Base-by-base conservation (phyloP, 2,329 filamentous ascomycete genomes). In the Botryotinia globosa region DNA sequence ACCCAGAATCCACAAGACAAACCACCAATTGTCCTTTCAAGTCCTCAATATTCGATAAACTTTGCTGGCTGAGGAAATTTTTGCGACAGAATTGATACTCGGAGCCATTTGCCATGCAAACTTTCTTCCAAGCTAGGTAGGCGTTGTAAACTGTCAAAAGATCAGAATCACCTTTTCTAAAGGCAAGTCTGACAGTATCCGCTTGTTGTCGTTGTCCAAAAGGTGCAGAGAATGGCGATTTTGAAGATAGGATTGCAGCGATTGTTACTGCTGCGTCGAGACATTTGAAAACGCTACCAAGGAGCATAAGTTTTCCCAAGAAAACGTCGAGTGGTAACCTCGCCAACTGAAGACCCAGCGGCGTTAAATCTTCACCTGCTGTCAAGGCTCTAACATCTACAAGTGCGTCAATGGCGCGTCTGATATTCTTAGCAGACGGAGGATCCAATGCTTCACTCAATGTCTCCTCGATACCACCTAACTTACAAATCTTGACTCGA, bases 401-500 rank as follows among this genome's bases (percentile, higher is more conserved):
- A 8, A 99, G 87, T 4, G 95, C 94, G 81, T 98, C 95, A 71
- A 99, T 92, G 1, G 96, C 95, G 51, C 95, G 90, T 37, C 94
- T 91, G 65, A 99, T 97, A 77, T 98, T 99, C 83, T 95, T 97
- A 0, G 92, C 87, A 0, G 92, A 94, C 0, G 96, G 96, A 0
- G 95, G 92, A 80, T 99, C 96, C 25, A 99, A 85, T 5, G 96
- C 96, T 81, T 94, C 90, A 34, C 92, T 88, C 16, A 99, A 86
- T 0, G 94, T 98, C 77, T 95, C 89, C 80, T 98, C 95, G 71
- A 98, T 97, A 58, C 93, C 91, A 18, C 96, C 96, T 61, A 99
- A 88, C 79, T 97, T 97, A 85, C 95, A 99, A 63, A 98, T 97
- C 83, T 99, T 99, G 76, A 98, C 94, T 14, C 96, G 90, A 80